These are phyloP conservation scores for Spathaspora sp. DNA, from an alignment of 805 yeast species.

Conservation along the genomic window DNA sequence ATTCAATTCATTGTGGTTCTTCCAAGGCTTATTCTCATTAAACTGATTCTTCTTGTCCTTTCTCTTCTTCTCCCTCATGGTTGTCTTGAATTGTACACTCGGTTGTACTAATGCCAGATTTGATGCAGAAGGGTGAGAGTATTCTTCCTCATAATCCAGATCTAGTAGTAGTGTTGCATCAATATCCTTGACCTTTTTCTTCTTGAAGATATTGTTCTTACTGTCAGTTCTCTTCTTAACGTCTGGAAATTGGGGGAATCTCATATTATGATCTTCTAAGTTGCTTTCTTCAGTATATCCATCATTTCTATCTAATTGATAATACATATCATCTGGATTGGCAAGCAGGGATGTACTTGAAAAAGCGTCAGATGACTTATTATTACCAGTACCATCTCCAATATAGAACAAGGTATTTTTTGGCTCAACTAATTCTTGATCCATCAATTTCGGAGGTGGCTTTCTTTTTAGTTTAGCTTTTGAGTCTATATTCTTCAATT, in stretches of 20 bases:
- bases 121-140: neutral
- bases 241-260: conserved; percentile 35
- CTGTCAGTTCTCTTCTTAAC: conserved; percentile 5
- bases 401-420: neutral
- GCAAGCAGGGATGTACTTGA: conserved; percentile 2
- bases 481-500: neutral
- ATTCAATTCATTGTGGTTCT: conserved; percentile 63
- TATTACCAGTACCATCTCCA: neutral
- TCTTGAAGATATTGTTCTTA: conserved; percentile 15
- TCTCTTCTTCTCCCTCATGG: conserved; percentile 44
- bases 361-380: conserved; percentile 5
- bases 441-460: conserved; percentile 22
- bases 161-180: conserved; percentile 9
- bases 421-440: neutral
- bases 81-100: conserved; percentile 44
- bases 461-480: conserved; percentile 16
- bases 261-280: conserved; percentile 1
- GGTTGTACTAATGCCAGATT: conserved; percentile 9
- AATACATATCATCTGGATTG: neutral
- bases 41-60: conserved; percentile 46
- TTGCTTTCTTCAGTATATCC: neutral
- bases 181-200: conserved; percentile 10
- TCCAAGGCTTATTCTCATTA: conserved; percentile 93
- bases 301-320: neutral
- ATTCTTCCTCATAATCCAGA: conserved; percentile 8